Percentiles rank a stretch among this genome's conserved stretches.
phyloP scores from a whole-genome alignment of 2,329 filamentous ascomycete species.

The Cladobotryum protrusum region DNA sequence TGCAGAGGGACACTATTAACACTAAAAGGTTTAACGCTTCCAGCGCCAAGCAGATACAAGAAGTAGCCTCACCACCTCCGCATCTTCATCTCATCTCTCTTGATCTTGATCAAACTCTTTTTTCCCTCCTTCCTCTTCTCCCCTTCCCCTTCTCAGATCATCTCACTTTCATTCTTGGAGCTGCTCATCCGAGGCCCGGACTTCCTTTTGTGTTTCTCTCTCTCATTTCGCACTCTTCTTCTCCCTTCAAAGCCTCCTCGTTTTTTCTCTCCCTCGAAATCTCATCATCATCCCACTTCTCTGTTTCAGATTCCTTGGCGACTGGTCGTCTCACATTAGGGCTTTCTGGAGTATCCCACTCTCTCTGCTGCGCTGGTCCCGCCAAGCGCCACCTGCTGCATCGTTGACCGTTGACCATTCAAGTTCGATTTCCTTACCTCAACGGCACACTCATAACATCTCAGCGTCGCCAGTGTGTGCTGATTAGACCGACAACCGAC shows the following conservation, averaged over 20 bases:
- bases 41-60: neutral
- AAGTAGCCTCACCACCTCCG: conserved; percentile 9
- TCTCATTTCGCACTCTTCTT: neutral
- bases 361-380: conserved; percentile 5
- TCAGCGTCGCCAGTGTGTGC: neutral
- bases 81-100: neutral
- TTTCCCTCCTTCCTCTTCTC: neutral
- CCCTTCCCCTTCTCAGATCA: neutral
- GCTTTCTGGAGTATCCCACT: conserved; percentile 12
- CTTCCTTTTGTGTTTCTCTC: neutral
- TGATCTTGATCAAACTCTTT: neutral
- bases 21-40: too few species aligned
- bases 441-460: neutral
- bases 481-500: conserved; percentile 1
- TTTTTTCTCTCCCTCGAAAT: neutral
- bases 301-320: conserved; percentile 5
- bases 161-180: neutral
- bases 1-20: too few species aligned
- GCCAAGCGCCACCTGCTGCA: conserved; percentile 1
- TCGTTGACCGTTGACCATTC: conserved; percentile 2
- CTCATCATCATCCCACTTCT: neutral
- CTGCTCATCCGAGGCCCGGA: neutral
- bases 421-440: conserved; percentile 1
- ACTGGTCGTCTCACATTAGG: conserved; percentile 13
- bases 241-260: neutral